phyloP scores from a whole-genome alignment of 805 yeast genomes.

The Wickerhamiella nectarea region DNA sequence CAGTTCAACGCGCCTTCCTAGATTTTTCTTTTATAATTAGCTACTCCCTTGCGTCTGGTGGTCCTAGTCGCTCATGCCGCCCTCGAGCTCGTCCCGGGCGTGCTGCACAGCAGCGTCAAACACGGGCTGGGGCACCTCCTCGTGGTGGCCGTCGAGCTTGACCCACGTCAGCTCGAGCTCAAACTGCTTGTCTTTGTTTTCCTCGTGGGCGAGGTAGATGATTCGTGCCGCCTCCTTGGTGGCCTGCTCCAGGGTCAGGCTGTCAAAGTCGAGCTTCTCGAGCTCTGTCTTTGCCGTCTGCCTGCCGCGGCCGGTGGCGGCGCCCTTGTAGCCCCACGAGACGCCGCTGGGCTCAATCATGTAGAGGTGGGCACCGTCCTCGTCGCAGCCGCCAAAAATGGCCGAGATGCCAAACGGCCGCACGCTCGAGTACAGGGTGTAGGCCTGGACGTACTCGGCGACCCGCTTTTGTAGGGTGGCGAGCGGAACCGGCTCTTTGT shows the following conservation, averaged over 20 bases:
- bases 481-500: slow-evolving; percentile 63
- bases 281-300: slow-evolving; percentile 95
- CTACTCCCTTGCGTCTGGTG: too few relatives aligned
- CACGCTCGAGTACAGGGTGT: slow-evolving; percentile 89
- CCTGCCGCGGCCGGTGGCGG: slow-evolving; percentile 97
- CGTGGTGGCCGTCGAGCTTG: slow-evolving; percentile 57
- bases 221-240: slow-evolving; percentile 89
- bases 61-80: slow-evolving; percentile 49
- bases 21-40: too few relatives aligned
- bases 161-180: slow-evolving; percentile 92
- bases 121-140: slow-evolving; percentile 64
- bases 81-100: slow-evolving; percentile 74
- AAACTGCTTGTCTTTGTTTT: slow-evolving; percentile 91
- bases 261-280: slow-evolving; percentile 70
- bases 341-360: slow-evolving; percentile 97
- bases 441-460: slow-evolving; percentile 86
- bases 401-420: slow-evolving; percentile 95
- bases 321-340: slow-evolving; percentile 95
- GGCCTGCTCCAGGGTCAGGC: slow-evolving; percentile 63
- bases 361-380: slow-evolving; percentile 78
- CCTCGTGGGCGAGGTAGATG: slow-evolving; percentile 90
- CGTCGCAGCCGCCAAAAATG: slow-evolving; percentile 87
- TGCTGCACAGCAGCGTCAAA: slow-evolving; percentile 68
- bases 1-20: slow-evolving; percentile 7
- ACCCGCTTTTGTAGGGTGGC: slow-evolving; percentile 75